phyloP scores from a whole-genome alignment of 768 basidiomycete genomes.

The Pholiota molesta region DNA sequence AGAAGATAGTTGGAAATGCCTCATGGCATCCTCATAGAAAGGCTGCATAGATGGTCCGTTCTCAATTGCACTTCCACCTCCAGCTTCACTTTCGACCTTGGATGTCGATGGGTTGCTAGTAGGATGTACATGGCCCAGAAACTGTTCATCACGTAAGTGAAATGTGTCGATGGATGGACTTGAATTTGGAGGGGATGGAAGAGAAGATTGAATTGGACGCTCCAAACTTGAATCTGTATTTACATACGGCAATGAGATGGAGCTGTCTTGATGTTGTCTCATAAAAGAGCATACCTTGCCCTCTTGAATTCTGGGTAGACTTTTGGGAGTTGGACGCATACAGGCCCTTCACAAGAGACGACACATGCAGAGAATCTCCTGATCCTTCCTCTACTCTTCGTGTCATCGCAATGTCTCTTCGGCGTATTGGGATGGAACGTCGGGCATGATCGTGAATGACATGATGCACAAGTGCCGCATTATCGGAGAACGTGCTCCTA shows the following conservation, averaged over 20 bases:
- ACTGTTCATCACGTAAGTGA: background rate
- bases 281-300: background rate
- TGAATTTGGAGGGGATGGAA: constrained; percentile 37
- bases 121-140: background rate
- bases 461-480: constrained; percentile 46
- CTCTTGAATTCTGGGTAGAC: background rate
- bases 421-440: constrained; percentile 43
- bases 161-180: constrained; percentile 26
- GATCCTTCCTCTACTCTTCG: constrained; percentile 48
- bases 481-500: constrained; percentile 38
- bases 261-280: background rate
- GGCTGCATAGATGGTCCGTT: background rate
- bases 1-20: too few species aligned
- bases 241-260: background rate
- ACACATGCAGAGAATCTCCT: constrained; percentile 36
- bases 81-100: background rate
- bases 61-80: background rate
- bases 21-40: too few species aligned
- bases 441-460: constrained; percentile 51
- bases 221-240: background rate
- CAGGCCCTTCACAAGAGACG: constrained; percentile 7
- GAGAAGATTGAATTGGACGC: constrained; percentile 15
- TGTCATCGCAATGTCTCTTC: constrained; percentile 45
- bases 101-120: background rate
- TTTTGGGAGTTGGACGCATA: background rate